Percentiles rank a stretch among this genome's conserved stretches.
Conservation (phyloP, 2,329 filamentous ascomycete genomes). For the Colletotrichum noveboracense region DNA sequence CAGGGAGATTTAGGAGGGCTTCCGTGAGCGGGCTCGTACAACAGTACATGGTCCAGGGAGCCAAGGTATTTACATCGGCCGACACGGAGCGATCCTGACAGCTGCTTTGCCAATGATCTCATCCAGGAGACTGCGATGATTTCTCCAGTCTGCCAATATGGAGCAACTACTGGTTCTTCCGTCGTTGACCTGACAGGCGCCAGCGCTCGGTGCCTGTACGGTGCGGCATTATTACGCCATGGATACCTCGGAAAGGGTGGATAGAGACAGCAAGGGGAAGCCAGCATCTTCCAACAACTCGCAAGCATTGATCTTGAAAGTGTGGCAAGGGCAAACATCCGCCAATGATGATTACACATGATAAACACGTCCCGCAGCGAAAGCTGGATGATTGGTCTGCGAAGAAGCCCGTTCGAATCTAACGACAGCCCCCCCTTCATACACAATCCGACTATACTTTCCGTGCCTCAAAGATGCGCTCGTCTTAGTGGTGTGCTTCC, state of each 20-base stretch:
- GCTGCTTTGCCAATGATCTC: not conserved
- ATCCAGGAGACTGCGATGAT: accelerated
- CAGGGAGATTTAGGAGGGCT: too few species aligned
- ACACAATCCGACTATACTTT: not conserved
- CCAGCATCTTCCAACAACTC: not conserved
- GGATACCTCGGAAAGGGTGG: not conserved
- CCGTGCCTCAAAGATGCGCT: accelerated
- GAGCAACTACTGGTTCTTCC: not conserved
- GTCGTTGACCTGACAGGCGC: not conserved
- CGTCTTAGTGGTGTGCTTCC: accelerated
- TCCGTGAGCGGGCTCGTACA: too few species aligned
- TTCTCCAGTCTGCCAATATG: accelerated
- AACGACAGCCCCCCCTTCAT: not conserved
- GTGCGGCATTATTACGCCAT: accelerated
- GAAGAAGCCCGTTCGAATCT: not conserved
- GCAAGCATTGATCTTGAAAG: not conserved
- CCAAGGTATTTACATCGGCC: not conserved
- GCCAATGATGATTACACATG: not conserved
- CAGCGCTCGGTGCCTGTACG: not conserved
- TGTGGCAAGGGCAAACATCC: not conserved
- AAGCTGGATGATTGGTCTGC: not conserved
- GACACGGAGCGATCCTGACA: not conserved
- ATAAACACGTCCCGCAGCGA: not conserved
- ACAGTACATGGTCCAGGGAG: accelerated
- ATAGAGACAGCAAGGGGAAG: not conserved